These are phyloP conservation scores for Clonostachys sp. DNA, from an alignment of 2,329 filamentous ascomycete species.

Conservation along the genomic window DNA sequence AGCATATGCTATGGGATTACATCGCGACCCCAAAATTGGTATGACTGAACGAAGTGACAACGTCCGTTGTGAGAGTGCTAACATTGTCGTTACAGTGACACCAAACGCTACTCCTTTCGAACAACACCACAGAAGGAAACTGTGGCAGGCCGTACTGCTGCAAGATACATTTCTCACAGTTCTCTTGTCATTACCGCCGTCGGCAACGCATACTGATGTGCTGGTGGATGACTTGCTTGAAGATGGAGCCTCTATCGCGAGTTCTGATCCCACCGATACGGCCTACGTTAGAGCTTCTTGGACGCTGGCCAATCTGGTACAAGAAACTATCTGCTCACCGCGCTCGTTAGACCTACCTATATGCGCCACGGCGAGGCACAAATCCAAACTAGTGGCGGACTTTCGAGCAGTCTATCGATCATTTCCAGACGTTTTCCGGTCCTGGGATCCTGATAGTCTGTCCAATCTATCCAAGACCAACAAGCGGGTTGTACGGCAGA, in stretches of 20 bases:
- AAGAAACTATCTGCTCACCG: conserved; percentile 71
- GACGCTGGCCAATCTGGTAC: conserved; percentile 74
- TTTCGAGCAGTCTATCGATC: conserved; percentile 70
- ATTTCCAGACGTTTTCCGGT: conserved; percentile 67
- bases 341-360: conserved; percentile 71
- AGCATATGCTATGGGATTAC: conserved; percentile 76
- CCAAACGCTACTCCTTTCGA: conserved; percentile 65
- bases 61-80: not conserved
- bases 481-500: conserved; percentile 67
- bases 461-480: conserved; percentile 51
- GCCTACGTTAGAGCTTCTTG: conserved; percentile 73
- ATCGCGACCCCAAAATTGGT: conserved; percentile 74
- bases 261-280: conserved; percentile 60
- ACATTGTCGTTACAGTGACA: conserved; percentile 33
- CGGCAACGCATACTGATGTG: conserved; percentile 75
- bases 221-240: conserved; percentile 69
- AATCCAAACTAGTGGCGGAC: conserved; percentile 63
- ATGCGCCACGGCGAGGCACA: conserved; percentile 62
- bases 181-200: conserved; percentile 71
- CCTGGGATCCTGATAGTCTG: conserved; percentile 59
- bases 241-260: conserved; percentile 51
- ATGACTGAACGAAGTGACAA: conserved; percentile 6
- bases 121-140: conserved; percentile 73
- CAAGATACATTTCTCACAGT: conserved; percentile 82
- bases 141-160: conserved; percentile 77